phyloP scores from a whole-genome alignment of 2,329 filamentous ascomycete genomes.

The Magnaporthiopsis incrustans region DNA sequence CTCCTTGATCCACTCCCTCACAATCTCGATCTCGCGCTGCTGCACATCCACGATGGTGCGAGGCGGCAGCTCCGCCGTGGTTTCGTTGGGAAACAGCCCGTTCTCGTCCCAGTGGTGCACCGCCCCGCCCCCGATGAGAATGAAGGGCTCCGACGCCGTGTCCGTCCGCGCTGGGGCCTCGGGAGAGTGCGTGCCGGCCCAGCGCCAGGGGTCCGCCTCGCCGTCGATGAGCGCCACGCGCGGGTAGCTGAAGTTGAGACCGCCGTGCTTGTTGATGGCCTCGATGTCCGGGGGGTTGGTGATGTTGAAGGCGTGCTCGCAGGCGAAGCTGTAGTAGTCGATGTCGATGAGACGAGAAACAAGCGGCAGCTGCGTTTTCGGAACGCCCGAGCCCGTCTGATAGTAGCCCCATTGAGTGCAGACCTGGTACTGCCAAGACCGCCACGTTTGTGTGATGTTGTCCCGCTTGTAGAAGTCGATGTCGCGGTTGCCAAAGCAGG shows the following conservation, averaged over 20 bases:
- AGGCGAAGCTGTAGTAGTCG: constrained; percentile 52
- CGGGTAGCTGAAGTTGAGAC: constrained; percentile 62
- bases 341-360: constrained; percentile 64
- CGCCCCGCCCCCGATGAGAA: constrained; percentile 54
- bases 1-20: constrained; percentile 13
- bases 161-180: constrained; percentile 25
- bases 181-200: constrained; percentile 29
- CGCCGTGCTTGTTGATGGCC: constrained; percentile 68
- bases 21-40: constrained; percentile 14
- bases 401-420: constrained; percentile 21
- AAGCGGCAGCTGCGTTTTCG: constrained; percentile 35
- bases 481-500: constrained; percentile 21
- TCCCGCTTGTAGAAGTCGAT: constrained; percentile 17
- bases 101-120: constrained; percentile 79
- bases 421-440: constrained; percentile 25
- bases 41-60: constrained; percentile 8
- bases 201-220: constrained; percentile 68
- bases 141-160: constrained; percentile 54
- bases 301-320: constrained; percentile 62
- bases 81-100: constrained; percentile 54
- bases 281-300: constrained; percentile 52
- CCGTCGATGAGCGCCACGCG: constrained; percentile 72
- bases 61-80: constrained; percentile 18
- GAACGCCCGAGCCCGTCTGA: constrained; percentile 4
- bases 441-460: constrained; percentile 21